Evolutionary conservation across 345 rosid genomes (phyloP), one percentile per base, ranked within the genome.

Genomic region (Populus euphratica): DNA sequence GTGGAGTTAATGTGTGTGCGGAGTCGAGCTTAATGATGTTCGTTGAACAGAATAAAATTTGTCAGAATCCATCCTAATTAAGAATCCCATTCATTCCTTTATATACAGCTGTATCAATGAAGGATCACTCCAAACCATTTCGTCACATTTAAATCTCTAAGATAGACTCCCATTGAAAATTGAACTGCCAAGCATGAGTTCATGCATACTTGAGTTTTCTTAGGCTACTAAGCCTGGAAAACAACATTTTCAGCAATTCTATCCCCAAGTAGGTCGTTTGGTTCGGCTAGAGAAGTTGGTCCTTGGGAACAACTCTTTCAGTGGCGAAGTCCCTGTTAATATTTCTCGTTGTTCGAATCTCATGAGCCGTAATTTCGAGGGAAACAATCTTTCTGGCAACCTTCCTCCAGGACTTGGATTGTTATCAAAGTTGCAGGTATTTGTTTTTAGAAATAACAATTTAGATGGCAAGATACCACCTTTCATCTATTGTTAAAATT

Each of bases 381-480:
- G 3, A 43, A 86, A 83, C 77, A 79, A 75, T 49, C 79, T 80
- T 0, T 1, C 1, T 0, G 85, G 85, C 1, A 43, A 74, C 39
- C 29, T 82, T 27, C 82, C 83, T 4, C 0, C 5, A 0, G 74
- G 79, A 59, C 14, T 83, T 0, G 25, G 81, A 21, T 18, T 49
- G 6, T 31, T 83, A 61, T 38, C 59, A 5, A 79, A 77, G 35
- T 80, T 87, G 1, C 52, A 43, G 47, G 0, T 0, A 14, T 29
- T 81, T 0, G 0, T 0, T 0, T 0, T 81, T 23, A 0, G 5
- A 3, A 0, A 0, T 3, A 85, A 83, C 18, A 0, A 0, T 18
- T 56, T 85, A 10, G 62, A 38, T 0, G 82, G 87, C 56, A 6
- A 64, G 8, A 78, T 85, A 68, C 88, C 86, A 0, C 36, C 80